Evolutionary conservation across 1,284 basidiomycete genomes (phyloP), one percentile per base, ranked within the genome.

Genomic region (Naganishia sp.): DNA sequence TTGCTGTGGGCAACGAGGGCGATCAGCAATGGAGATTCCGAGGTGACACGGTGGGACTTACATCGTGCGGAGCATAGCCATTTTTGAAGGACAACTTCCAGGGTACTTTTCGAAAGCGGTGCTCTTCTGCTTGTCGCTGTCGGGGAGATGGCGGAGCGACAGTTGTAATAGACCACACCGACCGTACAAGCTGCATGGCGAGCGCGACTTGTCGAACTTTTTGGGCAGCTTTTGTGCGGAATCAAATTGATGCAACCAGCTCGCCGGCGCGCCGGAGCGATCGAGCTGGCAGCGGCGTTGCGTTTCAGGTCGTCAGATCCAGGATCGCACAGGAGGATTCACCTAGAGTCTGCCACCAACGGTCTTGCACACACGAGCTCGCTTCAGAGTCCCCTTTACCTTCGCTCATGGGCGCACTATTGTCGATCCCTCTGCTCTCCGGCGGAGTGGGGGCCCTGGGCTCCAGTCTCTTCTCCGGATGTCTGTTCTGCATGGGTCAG

Each of bases 341-440:
- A 3, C 4, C 10, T 13, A 9, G 2, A 39, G 6, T 39, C 6
- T 39, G 36, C 28, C 36, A 39, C 2, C 36, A 39, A 28, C 28
- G 28, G 28, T 39, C 36, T 39, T 39, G 36, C 36, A 7, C 2
- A 28, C 3, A 39, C 36, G 9, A 39, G 36, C 10, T 9, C 13
- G 13, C 36, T 10, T 10, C 36, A 31, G 21, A 23, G 7, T 31
- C 25, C n/a, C 43, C 44, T 13, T 31, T 2, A 0, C n/a, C 16
- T 25, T 21, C 63, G 39, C 15, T 13, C 6, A 91, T 91, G 90
- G 90, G 90, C 61, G 82, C 91, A 9, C 81, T 95, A 55, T 79
- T 97, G 65, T 95, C 93, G 57, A 83, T 99, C 25, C 94, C 95
- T 11, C 78, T 98, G 28, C 85, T 90, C 54, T 70, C 74, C 15